Percentiles rank a stretch among this genome's conserved stretches.
phyloP scores from a whole-genome alignment of 306 rosid species.

The Trifolium dubium region DNA sequence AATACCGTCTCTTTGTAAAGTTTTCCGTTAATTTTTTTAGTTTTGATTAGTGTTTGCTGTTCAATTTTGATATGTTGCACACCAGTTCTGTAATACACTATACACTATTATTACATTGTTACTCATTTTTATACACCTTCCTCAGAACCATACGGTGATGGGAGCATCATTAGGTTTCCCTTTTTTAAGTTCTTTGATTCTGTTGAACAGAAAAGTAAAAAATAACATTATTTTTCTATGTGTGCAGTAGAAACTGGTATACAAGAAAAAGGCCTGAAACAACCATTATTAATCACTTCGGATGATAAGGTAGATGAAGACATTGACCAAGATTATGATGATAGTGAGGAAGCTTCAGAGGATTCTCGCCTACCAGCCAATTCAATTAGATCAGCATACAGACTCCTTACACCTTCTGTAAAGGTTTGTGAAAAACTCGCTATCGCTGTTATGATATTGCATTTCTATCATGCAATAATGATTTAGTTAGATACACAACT shows the following conservation, averaged over 20 bases:
- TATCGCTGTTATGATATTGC: constrained; percentile 17
- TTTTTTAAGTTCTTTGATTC: constrained; percentile 28
- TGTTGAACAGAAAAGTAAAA: constrained; percentile 40
- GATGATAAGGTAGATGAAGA: constrained; percentile 70
- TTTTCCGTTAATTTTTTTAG: background rate
- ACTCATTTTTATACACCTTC: background rate
- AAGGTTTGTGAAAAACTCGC: constrained; percentile 62
- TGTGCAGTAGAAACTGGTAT: constrained; percentile 50
- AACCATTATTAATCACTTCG: constrained; percentile 71
- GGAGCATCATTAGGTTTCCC: background rate
- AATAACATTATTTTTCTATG: constrained; percentile 38
- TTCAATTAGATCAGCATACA: constrained; percentile 77
- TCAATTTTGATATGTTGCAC: background rate
- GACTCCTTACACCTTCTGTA: constrained; percentile 98
- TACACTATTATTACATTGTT: background rate
- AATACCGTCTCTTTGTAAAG: background rate
- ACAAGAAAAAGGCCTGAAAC: constrained; percentile 71
- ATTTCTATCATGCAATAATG: constrained; percentile 16
- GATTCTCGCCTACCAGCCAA: constrained; percentile 79
- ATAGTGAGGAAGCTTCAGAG: constrained; percentile 86
- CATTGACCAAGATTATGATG: constrained; percentile 79
- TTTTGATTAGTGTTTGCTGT: background rate
- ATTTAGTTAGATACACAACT: constrained; percentile 11
- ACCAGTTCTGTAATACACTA: background rate
- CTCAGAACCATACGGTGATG: background rate